Percentiles rank a stretch among this genome's conserved stretches.
These are phyloP conservation scores for Pseudocercospora fijiensis DNA, from an alignment of 2,329 filamentous ascomycete species.

Conservation along the genomic window DNA sequence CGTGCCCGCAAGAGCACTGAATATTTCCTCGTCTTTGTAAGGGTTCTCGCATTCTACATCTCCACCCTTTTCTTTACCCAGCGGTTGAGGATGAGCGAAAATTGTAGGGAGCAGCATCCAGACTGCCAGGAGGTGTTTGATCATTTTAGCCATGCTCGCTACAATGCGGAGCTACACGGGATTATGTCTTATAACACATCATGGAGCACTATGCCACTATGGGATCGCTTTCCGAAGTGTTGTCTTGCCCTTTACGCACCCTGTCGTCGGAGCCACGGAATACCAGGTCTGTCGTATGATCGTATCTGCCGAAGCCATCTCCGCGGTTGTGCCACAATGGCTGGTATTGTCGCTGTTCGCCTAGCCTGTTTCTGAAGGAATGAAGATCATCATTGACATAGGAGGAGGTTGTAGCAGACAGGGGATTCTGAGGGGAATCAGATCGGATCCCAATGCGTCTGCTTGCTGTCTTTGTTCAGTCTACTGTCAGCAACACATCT, in stretches of 20 bases:
- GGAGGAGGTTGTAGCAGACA: background rate
- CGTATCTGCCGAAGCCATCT: background rate
- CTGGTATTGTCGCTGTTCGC: background rate
- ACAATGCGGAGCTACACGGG: too few relatives aligned
- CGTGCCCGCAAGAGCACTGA: conserved; percentile 14
- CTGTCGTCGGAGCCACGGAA: background rate
- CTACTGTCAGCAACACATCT: background rate
- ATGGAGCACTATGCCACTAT: background rate
- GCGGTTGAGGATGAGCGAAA: background rate
- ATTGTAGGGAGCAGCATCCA: background rate
- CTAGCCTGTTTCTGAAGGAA: background rate
- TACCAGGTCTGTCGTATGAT: background rate
- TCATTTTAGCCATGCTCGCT: background rate
- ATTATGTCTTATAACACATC: background rate
- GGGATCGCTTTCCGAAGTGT: background rate
- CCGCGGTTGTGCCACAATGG: background rate
- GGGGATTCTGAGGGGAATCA: too few relatives aligned
- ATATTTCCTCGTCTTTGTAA: conserved; percentile 9
- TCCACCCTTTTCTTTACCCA: background rate
- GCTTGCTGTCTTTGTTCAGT: background rate
- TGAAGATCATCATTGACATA: background rate
- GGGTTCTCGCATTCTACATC: background rate
- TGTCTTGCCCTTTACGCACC: background rate
- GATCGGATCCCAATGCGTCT: background rate
- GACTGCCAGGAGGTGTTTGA: background rate